A percentile compares a stretch with the other conserved stretches of the same genome.
These are phyloP conservation scores for Litsea cubeba DNA, from an alignment of 164 flowering plant species.

Conservation along the genomic window DNA sequence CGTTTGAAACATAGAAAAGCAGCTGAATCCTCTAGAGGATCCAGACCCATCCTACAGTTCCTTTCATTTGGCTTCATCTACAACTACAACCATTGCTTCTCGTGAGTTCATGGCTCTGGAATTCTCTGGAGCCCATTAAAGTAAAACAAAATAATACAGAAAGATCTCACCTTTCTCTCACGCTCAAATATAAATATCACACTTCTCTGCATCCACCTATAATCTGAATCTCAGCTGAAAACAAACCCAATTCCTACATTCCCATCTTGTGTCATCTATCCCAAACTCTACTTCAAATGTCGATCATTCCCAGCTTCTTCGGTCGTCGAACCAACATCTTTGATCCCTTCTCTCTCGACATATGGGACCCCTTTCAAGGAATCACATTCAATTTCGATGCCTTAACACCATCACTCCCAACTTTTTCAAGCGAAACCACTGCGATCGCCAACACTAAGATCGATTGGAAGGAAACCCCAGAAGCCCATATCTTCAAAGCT, in stretches of 20 bases:
- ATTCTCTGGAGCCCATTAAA: no score
- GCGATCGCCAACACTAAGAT: constrained; percentile 18
- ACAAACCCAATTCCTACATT: not conserved
- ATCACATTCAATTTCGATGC: constrained; percentile 3
- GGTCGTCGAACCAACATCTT: constrained; percentile 9
- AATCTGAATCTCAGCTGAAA: no score
- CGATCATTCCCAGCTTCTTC: constrained; percentile 10
- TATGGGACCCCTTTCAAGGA: constrained; percentile 12
- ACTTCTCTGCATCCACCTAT: no score
- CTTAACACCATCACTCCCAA: not conserved
- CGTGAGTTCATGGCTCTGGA: no score
- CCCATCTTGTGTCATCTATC: not conserved
- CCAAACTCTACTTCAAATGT: not conserved
- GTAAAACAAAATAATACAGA: no score
- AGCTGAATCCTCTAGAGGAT: no score
- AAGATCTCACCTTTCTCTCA: no score
- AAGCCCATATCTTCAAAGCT: constrained; percentile 38
- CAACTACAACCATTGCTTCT: no score
- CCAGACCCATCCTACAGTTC: no score
- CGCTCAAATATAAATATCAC: no score
- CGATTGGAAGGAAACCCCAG: constrained; percentile 43
- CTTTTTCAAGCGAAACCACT: constrained; percentile 13
- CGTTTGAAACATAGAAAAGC: no score
- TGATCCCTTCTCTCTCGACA: constrained; percentile 18
- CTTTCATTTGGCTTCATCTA: no score